Conservation (phyloP, 2,329 filamentous ascomycete genomes). For the Sporothrix inflata region DNA sequence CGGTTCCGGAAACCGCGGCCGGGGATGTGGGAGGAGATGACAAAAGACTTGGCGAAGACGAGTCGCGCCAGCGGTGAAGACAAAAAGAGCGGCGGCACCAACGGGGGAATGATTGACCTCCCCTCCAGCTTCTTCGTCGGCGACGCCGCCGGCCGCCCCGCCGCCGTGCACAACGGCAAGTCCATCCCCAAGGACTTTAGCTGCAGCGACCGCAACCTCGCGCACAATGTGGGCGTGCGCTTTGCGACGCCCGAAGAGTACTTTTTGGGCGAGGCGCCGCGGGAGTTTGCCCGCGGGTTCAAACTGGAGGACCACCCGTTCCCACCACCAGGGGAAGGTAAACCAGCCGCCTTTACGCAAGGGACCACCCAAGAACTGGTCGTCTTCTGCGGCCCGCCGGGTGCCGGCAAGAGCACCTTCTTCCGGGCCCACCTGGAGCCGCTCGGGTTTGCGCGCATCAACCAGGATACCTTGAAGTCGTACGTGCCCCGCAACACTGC, state of each 20-base stretch:
- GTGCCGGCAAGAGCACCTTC: slow-evolving; percentile 89
- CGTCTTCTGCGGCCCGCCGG: slow-evolving; percentile 85
- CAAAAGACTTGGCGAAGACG: slow-evolving; percentile 57
- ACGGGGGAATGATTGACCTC: slow-evolving; percentile 61
- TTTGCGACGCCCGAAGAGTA: slow-evolving; percentile 92
- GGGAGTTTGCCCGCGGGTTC: slow-evolving; percentile 70
- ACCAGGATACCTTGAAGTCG: slow-evolving; percentile 86
- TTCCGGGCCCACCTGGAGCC: slow-evolving; percentile 79
- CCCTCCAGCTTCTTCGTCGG: slow-evolving; percentile 81
- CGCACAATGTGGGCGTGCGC: slow-evolving; percentile 76
- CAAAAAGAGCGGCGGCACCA: background rate
- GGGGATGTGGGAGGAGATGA: slow-evolving; percentile 80
- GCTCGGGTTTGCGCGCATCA: slow-evolving; percentile 80
- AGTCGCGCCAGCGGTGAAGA: background rate
- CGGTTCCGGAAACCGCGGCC: slow-evolving; percentile 81
- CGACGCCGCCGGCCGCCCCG: slow-evolving; percentile 72
- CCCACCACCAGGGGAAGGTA: slow-evolving; percentile 34
- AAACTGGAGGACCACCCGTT: slow-evolving; percentile 65
- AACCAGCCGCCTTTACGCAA: slow-evolving; percentile 52
- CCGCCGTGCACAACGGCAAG: slow-evolving; percentile 55
- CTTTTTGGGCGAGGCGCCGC: slow-evolving; percentile 71
- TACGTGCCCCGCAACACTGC: slow-evolving; percentile 29
- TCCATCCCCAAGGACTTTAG: slow-evolving; percentile 62
- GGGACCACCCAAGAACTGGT: slow-evolving; percentile 73
- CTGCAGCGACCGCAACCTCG: slow-evolving; percentile 76